Evolutionary conservation across 2,329 filamentous ascomycete species (phyloP).

Genomic region (Teratosphaeria destructans): DNA sequence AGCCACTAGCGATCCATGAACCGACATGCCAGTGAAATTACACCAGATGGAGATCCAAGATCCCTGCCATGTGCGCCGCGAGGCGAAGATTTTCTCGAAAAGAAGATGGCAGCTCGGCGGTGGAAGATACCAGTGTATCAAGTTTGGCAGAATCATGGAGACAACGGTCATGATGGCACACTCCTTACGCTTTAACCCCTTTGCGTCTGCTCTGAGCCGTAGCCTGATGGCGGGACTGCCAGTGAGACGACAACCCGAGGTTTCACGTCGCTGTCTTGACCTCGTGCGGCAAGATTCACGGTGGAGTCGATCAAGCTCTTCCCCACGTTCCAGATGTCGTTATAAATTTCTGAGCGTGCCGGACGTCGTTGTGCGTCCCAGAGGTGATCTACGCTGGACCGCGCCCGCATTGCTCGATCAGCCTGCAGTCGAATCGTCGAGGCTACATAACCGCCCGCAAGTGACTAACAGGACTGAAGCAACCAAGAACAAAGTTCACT

Average conservation of each 20-base stretch:
- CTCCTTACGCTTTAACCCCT: background rate
- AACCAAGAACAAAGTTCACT: conserved; percentile 7
- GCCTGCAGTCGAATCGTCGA: conserved; percentile 10
- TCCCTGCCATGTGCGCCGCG: background rate
- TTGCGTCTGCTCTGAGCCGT: background rate
- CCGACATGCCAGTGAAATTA: too few species aligned
- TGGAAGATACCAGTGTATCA: background rate
- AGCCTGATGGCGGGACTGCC: background rate
- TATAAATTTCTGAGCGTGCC: conserved; percentile 16
- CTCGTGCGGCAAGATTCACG: conserved; percentile 6
- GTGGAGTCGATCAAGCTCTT: conserved; percentile 5
- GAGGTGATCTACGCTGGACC: conserved; percentile 13
- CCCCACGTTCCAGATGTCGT: conserved; percentile 1
- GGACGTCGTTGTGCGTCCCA: conserved; percentile 16
- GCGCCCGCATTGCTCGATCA: conserved; percentile 12
- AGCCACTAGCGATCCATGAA: too few species aligned
- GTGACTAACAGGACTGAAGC: conserved; percentile 19
- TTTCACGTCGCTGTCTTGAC: background rate
- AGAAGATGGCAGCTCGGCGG: background rate
- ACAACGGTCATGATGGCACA: background rate
- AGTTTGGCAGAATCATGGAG: background rate
- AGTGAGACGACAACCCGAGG: background rate
- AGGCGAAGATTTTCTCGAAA: background rate
- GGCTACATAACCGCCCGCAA: conserved; percentile 17
- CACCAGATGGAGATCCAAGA: background rate